Conservation (phyloP, 805 yeast genomes). For the Ogataea philodendri region DNA sequence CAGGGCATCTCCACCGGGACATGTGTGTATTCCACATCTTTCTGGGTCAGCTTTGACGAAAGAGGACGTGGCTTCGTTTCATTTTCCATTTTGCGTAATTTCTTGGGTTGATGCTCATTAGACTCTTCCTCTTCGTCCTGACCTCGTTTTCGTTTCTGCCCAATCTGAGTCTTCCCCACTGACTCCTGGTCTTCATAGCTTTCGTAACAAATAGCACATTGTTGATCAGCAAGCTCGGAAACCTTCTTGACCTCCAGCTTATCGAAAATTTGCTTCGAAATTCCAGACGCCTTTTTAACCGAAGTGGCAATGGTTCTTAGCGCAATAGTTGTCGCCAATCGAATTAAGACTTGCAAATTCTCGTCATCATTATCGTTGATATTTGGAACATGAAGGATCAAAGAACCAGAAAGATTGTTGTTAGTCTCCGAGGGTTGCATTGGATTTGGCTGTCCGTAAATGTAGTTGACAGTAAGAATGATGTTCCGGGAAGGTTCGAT, state of each 20-base stretch:
- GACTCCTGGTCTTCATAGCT: slow-evolving; percentile 31
- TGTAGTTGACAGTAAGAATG: slow-evolving; percentile 41
- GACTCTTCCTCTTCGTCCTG: slow-evolving; percentile 10
- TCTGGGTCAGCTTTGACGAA: slow-evolving; percentile 23
- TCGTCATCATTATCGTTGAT: slow-evolving; percentile 58
- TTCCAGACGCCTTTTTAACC: slow-evolving; percentile 49
- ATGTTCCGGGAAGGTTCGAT: slow-evolving; percentile 36
- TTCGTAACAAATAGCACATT: slow-evolving; percentile 69
- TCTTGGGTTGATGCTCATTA: slow-evolving; percentile 12
- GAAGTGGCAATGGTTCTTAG: slow-evolving; percentile 57
- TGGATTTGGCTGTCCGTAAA: slow-evolving; percentile 29
- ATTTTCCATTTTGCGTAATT: slow-evolving; percentile 14
- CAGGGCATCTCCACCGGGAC: slow-evolving; percentile 77
- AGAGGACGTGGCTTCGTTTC: slow-evolving; percentile 14
- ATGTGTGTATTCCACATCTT: slow-evolving; percentile 44
- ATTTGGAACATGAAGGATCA: slow-evolving; percentile 66
- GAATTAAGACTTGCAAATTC: slow-evolving; percentile 56
- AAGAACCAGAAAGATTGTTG: slow-evolving; percentile 47
- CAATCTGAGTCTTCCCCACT: slow-evolving; percentile 5
- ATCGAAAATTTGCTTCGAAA: slow-evolving; percentile 51
- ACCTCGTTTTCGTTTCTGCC: slow-evolving; percentile 19
- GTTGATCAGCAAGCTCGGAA: slow-evolving; percentile 32
- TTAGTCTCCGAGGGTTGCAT: slow-evolving; percentile 25
- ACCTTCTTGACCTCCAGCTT: slow-evolving; percentile 41
- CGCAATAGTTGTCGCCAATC: slow-evolving; percentile 70